Base-by-base conservation (phyloP, 768 basidiomycete genomes). In the Macrolepiota dolichaula region DNA sequence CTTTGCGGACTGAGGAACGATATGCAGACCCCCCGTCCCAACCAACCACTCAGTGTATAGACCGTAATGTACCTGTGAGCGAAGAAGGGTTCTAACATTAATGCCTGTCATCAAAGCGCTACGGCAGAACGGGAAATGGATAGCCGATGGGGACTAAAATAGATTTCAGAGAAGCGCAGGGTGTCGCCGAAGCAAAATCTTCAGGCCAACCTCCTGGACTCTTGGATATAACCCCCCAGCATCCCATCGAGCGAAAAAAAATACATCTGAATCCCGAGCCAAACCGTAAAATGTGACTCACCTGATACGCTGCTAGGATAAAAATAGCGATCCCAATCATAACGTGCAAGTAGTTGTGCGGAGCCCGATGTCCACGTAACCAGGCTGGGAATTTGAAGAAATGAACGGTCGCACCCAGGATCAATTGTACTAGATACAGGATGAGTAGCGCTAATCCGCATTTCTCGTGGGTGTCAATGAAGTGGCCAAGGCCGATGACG, bases 311-410 rank as follows among this genome's bases (percentile, higher is more conserved):
- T 1, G 84, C 82, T 24, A 86, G 70, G 1, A 72, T 79, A 53
- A 89, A 74, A 55, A 85, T 86, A 0, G 73, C 70, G 6, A 87
- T 68, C 1, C 87, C 87, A 24, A 88, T 65, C 2, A 79, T 57
- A 9, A 77, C 82, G 63, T 88, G 86, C 29, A 81, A 57, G 70
- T 84, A 86, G 65, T 82, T 84, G 50, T 79, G 85, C 35, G 80
- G 77, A 7, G 84, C 74, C 29, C 86, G 71, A 70, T 70, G 66
- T 55, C 74, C 75, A 63, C 65, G 66, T 71, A 78, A 71, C 22
- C 73, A 51, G 0, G 69, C 63, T 4, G 73, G 74, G 55, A 75
- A 66, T 67, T 87, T 87, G 71, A 82, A 62, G 54, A 69, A 81
- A 70, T 89, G 86, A 49, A 85, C 80, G 69, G 82, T 53, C 1